Base-by-base conservation (phyloP, 352 stramenopile genomes). In the Globisporangium barbulae region DNA sequence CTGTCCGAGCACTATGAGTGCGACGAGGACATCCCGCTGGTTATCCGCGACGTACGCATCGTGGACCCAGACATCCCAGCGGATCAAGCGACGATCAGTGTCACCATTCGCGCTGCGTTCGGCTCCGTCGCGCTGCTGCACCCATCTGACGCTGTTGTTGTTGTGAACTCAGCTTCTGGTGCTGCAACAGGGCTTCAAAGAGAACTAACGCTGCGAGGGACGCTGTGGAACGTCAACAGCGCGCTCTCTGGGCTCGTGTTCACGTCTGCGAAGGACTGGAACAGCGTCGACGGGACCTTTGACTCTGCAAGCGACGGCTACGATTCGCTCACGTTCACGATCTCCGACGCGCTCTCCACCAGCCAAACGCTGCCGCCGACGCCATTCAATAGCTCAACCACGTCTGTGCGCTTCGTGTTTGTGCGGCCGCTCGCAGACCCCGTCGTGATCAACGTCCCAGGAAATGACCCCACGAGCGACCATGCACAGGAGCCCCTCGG, bases 241-340 rank as follows among this genome's bases (percentile, higher is more conserved):
- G 79, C 76, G 6, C 53, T 92, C 2, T 56, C 72, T 7, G 62
- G 63, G n/a, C 31, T 90, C 8, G 60, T 76, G 28, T 92, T 83
- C 65, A 83, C 73, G 30, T 88, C 83, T 13, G 77, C 70, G 2
- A 64, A 53, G 31, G 48, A 92, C 69, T 92, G 83, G 83, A 92
- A 92, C 69, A 92, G 79, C 25, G 66, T 87, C 41, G 63, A 74
- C 48, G 52, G 64, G 41, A 71, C 47, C 35, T 45, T 65, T 39
- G 58, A 73, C 35, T 53, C 4, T 8, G 60, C 13, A 3, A 49
- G 33, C 22, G 42, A 76, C 35, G 73, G 65, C 1, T 90, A 77
- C 39, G 83, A 89, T 60, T 61, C 49, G 2, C 72, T 92, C 52
- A 75, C 65, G 4, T 61, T 92, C 37, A 28, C 50, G 12, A 63